Percentiles rank a stretch among this genome's conserved stretches.
These are phyloP conservation scores for Eucalyptus cloeziana DNA, from an alignment of 345 rosid genomes.

Conservation along the genomic window DNA sequence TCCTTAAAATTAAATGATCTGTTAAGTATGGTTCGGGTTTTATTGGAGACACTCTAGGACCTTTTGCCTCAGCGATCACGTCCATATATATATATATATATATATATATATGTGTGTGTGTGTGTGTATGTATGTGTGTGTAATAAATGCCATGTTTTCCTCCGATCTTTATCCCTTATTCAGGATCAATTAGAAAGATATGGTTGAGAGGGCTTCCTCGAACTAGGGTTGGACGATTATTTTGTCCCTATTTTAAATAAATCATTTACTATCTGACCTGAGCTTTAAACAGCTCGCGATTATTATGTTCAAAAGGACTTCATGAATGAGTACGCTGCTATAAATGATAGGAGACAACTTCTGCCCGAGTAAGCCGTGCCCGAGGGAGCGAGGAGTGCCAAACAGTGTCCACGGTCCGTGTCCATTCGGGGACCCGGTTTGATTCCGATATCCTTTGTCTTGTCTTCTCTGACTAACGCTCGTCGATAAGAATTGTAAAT, in stretches of 20 bases:
- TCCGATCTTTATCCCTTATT: not conserved
- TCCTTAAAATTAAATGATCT: not conserved
- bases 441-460: not conserved
- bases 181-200: not conserved
- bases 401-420: not conserved
- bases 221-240: not conserved
- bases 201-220: not conserved
- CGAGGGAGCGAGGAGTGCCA: not conserved
- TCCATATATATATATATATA: not conserved
- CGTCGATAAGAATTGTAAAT: not conserved
- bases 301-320: not conserved
- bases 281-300: not conserved
- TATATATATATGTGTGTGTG: too few relatives aligned
- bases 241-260: not conserved
- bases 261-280: not conserved
- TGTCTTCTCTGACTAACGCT: not conserved
- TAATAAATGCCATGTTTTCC: not conserved
- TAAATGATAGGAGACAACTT: not conserved
- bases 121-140: too few relatives aligned
- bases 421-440: not conserved
- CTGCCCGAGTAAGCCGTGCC: not conserved
- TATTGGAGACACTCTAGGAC: not conserved
- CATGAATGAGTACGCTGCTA: not conserved
- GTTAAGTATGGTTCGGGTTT: not conserved
- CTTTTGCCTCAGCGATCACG: not conserved